Evolutionary conservation across 2,329 filamentous ascomycete species (phyloP).

Genomic region (Fusarium nurragi): DNA sequence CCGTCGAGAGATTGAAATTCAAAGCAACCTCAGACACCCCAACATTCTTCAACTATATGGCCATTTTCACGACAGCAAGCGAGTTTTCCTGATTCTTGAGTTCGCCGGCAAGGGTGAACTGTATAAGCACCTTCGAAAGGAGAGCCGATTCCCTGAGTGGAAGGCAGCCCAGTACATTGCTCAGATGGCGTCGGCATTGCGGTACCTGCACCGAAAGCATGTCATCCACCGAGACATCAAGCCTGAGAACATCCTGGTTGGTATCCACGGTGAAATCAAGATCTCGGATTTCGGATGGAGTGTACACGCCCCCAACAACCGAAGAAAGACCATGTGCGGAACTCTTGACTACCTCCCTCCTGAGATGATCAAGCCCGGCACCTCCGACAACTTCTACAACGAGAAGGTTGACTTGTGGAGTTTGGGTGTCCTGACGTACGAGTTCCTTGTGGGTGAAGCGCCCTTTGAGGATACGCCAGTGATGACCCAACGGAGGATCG

Average conservation of each 20-base stretch:
- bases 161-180: conserved; percentile 87
- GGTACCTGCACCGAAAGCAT: conserved; percentile 95
- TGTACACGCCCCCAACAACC: conserved; percentile 94
- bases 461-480: conserved; percentile 95
- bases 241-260: conserved; percentile 95
- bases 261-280: conserved; percentile 97
- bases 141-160: conserved; percentile 83
- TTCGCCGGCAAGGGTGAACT: conserved; percentile 86
- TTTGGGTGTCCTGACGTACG: conserved; percentile 92
- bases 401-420: conserved; percentile 98
- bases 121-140: conserved; percentile 84
- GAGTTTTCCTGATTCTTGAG: conserved; percentile 86
- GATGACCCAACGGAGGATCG: conserved; percentile 93
- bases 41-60: conserved; percentile 85
- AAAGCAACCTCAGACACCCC: conserved; percentile 84
- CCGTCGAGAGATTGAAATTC: conserved; percentile 86
- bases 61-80: conserved; percentile 88
- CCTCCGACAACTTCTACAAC: conserved; percentile 86
- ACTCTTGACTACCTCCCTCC: conserved; percentile 97
- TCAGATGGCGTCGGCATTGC: conserved; percentile 86
- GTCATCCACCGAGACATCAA: conserved; percentile 98
- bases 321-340: conserved; percentile 94
- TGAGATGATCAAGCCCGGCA: conserved; percentile 91
- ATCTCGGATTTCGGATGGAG: conserved; percentile 99
- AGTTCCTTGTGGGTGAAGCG: conserved; percentile 94